Evolutionary conservation across 345 rosid species (phyloP), one percentile per base, ranked within the genome.

Genomic region (Psidium friedrichsthalianum): DNA sequence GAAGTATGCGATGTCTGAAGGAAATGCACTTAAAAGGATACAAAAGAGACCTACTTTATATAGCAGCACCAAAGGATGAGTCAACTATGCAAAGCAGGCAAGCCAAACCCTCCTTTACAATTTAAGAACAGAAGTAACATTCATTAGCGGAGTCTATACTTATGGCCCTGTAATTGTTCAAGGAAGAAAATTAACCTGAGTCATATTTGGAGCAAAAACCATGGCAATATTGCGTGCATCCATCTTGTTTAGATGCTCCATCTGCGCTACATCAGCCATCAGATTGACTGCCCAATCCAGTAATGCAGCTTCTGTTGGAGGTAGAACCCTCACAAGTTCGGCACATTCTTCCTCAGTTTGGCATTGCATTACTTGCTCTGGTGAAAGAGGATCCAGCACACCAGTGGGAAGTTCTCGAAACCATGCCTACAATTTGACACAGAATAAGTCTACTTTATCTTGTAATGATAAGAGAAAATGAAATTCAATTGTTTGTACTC

Each of bases 171-270:
- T 21, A 83, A 32, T 56, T 56, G 55, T 44, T 15, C 54, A 2
- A 36, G 83, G 54, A 47, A 61, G 85, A 58, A 51, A 57, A 82
- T 86, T 81, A 82, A 89, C 93, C 86, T 90, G 92, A 83, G 93
- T 89, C 93, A 92, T 92, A 84, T 92, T 90, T 82, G 93, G 93
- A 56, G 93, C 92, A 83, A 92, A 92, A 74, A 92, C 93, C 89
- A 92, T 89, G 16, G 93, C 93, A 3, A 92, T 87, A 82, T 90
- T 92, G 54, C 92, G 91, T 3, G 93, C 90, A 32, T 92, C 88
- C 93, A 92, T 92, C 87, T 92, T 92, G 88, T 92, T 92, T 32
- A 89, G 78, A 86, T 87, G 86, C 64, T 92, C 92, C 83, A 87
- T 82, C 82, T 89, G 91, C 11, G 88, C 93, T 84, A 92, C 93